Conservation (phyloP, 768 basidiomycete species). For the Floccularia luteovirens region DNA sequence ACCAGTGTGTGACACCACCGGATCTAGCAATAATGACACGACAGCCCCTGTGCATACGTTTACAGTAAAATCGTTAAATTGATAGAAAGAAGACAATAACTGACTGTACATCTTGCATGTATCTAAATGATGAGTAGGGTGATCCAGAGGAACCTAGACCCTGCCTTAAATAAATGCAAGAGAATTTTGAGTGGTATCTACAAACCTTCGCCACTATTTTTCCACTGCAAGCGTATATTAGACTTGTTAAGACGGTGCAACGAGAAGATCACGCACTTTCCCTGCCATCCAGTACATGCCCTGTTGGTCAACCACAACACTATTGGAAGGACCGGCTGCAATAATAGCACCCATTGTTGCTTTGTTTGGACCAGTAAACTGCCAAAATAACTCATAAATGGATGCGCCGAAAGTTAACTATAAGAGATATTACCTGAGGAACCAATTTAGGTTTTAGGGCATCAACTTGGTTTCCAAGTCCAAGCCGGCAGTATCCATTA, state of each 20-base stretch:
- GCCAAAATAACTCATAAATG: neutral
- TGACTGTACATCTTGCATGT: constrained; percentile 81
- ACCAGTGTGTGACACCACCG: constrained; percentile 89
- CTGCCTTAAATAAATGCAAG: constrained; percentile 4
- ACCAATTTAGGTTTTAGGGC: constrained; percentile 74
- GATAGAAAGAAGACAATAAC: constrained; percentile 11
- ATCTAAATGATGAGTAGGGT: constrained; percentile 82
- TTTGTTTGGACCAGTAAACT: constrained; percentile 73
- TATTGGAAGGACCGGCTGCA: constrained; percentile 75
- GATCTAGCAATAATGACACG: constrained; percentile 61
- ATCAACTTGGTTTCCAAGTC: constrained; percentile 82
- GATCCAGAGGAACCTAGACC: constrained; percentile 74
- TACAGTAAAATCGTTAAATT: constrained; percentile 1
- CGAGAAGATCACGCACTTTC: constrained; percentile 35
- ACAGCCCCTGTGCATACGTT: constrained; percentile 51
- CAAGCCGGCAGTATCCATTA: constrained; percentile 87
- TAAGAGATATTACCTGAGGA: constrained; percentile 47
- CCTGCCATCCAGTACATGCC: constrained; percentile 87
- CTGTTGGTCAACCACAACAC: constrained; percentile 78
- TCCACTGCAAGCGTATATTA: constrained; percentile 55
- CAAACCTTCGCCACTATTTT: constrained; percentile 87
- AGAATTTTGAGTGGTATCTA: no score
- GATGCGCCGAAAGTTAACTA: neutral
- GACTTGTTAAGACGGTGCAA: neutral
- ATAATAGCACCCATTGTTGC: constrained; percentile 57